phyloP scores from a whole-genome alignment of 176 grass and related monocot species.

The Elaeis guineensis region DNA sequence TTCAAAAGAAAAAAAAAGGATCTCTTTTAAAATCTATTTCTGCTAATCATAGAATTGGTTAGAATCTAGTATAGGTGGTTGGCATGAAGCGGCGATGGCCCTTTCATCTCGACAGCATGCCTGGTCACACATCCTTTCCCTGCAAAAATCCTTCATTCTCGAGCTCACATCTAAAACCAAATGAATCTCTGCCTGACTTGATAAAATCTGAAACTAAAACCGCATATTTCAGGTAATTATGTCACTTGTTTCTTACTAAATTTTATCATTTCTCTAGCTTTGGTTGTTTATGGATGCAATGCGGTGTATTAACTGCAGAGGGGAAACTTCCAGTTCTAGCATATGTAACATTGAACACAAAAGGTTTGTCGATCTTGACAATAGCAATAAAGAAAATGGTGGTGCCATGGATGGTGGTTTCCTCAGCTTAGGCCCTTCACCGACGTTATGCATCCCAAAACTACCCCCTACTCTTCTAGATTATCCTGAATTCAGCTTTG shows the following conservation, averaged over 20 bases:
- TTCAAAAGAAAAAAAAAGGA: neutral
- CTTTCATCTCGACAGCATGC: neutral
- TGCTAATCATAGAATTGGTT: conserved; percentile 7
- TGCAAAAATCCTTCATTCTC: neutral
- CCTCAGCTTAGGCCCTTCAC: conserved; percentile 4
- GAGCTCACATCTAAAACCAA: neutral
- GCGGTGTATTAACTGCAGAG: neutral
- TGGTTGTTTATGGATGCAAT: neutral
- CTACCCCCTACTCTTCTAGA: neutral
- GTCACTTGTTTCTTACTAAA: neutral
- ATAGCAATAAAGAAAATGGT: conserved; percentile 1
- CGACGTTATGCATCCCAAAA: neutral
- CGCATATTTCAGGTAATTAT: neutral
- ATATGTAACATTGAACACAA: neutral
- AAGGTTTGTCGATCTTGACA: neutral
- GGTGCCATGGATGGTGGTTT: conserved; percentile 6
- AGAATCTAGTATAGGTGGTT: conserved; percentile 19
- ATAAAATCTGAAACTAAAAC: neutral
- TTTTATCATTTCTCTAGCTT: neutral
- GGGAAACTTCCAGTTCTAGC: neutral
- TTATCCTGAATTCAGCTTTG: neutral
- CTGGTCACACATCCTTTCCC: neutral
- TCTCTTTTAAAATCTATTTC: neutral
- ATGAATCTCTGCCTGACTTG: neutral
- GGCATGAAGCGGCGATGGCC: conserved; percentile 17